Percentiles rank a stretch among this genome's conserved stretches.
Evolutionary conservation across 768 basidiomycete species (phyloP).

Genomic region (Lactarius trivialis): DNA sequence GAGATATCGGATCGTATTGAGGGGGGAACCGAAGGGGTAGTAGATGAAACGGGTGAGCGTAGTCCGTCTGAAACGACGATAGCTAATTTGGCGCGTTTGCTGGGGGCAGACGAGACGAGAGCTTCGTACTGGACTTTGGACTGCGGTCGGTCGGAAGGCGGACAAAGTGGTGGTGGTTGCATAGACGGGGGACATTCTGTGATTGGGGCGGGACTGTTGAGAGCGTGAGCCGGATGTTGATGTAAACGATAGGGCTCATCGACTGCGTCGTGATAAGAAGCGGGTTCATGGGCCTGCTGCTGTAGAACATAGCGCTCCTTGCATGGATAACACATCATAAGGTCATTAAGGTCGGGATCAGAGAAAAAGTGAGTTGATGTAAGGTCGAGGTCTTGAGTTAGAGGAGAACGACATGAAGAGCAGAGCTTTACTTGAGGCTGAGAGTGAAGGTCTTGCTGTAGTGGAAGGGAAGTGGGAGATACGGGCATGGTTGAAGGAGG

Average conservation of each 20-base stretch:
- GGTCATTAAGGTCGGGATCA: constrained; percentile 18
- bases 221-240: constrained; percentile 4
- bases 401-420: constrained; percentile 19
- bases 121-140: constrained; percentile 4
- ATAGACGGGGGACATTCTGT: constrained; percentile 7
- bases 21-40: constrained; percentile 20
- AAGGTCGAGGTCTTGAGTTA: constrained; percentile 20
- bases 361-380: constrained; percentile 8
- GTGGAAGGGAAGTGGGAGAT: constrained; percentile 10
- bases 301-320: constrained; percentile 15
- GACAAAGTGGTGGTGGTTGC: background rate
- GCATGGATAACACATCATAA: constrained; percentile 20
- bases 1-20: constrained; percentile 26
- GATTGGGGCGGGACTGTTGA: background rate
- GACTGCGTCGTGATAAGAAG: background rate
- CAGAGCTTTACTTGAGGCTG: constrained; percentile 22
- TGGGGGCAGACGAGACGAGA: constrained; percentile 32
- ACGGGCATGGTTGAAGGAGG: constrained; percentile 13
- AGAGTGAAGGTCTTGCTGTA: constrained; percentile 10
- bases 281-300: constrained; percentile 8
- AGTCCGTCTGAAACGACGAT: constrained; percentile 33
- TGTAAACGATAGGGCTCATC: constrained; percentile 4
- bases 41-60: constrained; percentile 18
- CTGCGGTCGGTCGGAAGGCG: constrained; percentile 2
- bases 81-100: constrained; percentile 31